These are phyloP conservation scores for Stipa capillata DNA, from an alignment of 176 grass and related monocot species.

Conservation along the genomic window DNA sequence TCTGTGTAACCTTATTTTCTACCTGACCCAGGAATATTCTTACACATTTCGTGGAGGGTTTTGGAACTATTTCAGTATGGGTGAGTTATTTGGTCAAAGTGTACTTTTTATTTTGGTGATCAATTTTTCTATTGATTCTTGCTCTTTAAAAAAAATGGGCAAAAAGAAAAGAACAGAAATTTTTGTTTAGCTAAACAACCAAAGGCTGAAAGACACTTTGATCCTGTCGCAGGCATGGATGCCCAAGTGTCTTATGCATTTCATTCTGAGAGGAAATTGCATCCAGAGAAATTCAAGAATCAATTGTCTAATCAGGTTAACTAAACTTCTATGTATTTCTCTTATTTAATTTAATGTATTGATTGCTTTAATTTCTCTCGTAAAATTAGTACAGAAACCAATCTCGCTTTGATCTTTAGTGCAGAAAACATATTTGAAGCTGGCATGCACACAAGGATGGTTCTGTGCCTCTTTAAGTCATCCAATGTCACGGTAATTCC, in stretches of 20 bases:
- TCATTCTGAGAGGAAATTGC: conserved; percentile 80
- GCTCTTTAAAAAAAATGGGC: background rate
- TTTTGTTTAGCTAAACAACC: conserved; percentile 12
- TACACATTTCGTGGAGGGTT: conserved; percentile 80
- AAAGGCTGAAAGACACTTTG: conserved; percentile 19
- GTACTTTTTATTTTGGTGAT: background rate
- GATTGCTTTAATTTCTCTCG: background rate
- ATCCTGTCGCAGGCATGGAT: conserved; percentile 78
- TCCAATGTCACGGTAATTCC: conserved; percentile 66
- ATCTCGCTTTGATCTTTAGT: conserved; percentile 28
- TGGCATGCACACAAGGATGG: conserved; percentile 94
- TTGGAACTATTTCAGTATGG: conserved; percentile 99
- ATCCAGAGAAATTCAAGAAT: conserved; percentile 95
- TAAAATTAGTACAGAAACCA: conserved; percentile 10
- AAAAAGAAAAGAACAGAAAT: background rate
- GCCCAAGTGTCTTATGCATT: conserved; percentile 92
- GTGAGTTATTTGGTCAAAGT: conserved; percentile 52
- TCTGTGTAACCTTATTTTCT: conserved; percentile 1
- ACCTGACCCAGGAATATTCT: conserved; percentile 55
- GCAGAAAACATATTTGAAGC: conserved; percentile 88
- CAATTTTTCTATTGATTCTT: background rate
- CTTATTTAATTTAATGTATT: background rate
- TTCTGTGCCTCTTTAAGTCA: conserved; percentile 80
- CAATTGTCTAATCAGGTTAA: conserved; percentile 90
- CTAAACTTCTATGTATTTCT: background rate